Percentiles rank a stretch among this genome's conserved stretches.
These are phyloP conservation scores for Litchi chinensis DNA, from an alignment of 345 rosid genomes.

Conservation along the genomic window DNA sequence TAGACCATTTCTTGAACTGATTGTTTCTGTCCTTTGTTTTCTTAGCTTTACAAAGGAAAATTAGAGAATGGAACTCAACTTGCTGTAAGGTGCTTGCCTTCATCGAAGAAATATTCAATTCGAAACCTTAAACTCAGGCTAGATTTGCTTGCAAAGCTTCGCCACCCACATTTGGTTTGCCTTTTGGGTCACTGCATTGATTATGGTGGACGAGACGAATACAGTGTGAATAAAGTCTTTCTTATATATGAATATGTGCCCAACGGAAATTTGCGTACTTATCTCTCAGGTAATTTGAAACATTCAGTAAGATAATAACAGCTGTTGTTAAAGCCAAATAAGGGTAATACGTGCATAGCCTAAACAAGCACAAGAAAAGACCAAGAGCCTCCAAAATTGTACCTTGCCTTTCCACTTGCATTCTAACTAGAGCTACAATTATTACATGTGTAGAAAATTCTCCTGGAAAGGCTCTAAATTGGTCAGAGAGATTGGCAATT, in stretches of 20 bases:
- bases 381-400: neutral
- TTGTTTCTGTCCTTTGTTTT: neutral
- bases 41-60: constrained; percentile 51
- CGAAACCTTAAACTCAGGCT: constrained; percentile 51
- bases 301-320: neutral
- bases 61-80: constrained; percentile 47
- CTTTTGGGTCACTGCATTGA: constrained; percentile 59
- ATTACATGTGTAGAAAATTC: constrained; percentile 34
- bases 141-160: constrained; percentile 54
- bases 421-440: constrained; percentile 18
- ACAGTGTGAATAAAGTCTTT: constrained; percentile 41
- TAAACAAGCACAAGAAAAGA: neutral
- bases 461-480: constrained; percentile 44
- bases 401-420: neutral
- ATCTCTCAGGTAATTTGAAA: constrained; percentile 46
- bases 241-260: constrained; percentile 49
- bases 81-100: constrained; percentile 48
- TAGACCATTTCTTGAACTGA: neutral
- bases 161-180: constrained; percentile 58
- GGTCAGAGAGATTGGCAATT: constrained; percentile 71
- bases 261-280: constrained; percentile 42
- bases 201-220: constrained; percentile 36
- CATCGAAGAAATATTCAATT: constrained; percentile 43
- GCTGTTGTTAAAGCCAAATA: neutral
- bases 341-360: no score